phyloP scores from a whole-genome alignment of 129 eudicot genomes.

The Flaveria bidentis region DNA sequence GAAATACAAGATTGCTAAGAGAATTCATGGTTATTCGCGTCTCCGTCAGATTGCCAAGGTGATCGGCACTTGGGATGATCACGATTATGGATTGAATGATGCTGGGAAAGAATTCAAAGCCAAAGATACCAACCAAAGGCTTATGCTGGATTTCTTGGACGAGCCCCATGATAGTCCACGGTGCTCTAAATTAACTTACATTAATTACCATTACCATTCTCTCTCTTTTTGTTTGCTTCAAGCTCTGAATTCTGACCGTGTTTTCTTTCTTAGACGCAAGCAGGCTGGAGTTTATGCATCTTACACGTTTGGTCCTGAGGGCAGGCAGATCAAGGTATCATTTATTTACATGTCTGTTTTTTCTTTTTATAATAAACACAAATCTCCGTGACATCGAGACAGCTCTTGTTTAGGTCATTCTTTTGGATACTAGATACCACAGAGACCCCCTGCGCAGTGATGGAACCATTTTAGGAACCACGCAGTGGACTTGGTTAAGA shows the following conservation, averaged over 20 bases:
- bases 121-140: conserved; percentile 58
- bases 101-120: conserved; percentile 62
- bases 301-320: conserved; percentile 70
- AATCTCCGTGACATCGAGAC: no score
- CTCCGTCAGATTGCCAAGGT: conserved; percentile 51
- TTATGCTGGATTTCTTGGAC: conserved; percentile 65
- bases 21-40: conserved; percentile 47
- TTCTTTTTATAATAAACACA: no score
- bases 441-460: conserved; percentile 66
- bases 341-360: no score
- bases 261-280: conserved; percentile 43
- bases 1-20: conserved; percentile 45
- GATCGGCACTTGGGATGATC: conserved; percentile 85
- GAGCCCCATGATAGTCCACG: conserved; percentile 69
- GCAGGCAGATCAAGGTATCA: conserved; percentile 42
- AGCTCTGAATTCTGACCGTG: background rate
- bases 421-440: conserved; percentile 73
- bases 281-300: conserved; percentile 81
- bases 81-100: conserved; percentile 69
- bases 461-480: conserved; percentile 59
- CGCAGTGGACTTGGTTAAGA: conserved; percentile 65
- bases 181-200: conserved; percentile 30
- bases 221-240: background rate
- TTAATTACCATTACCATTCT: no score
- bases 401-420: conserved; percentile 39